Base-by-base conservation (phyloP, 176 grass and related monocot genomes). In the Carex pumila region DNA sequence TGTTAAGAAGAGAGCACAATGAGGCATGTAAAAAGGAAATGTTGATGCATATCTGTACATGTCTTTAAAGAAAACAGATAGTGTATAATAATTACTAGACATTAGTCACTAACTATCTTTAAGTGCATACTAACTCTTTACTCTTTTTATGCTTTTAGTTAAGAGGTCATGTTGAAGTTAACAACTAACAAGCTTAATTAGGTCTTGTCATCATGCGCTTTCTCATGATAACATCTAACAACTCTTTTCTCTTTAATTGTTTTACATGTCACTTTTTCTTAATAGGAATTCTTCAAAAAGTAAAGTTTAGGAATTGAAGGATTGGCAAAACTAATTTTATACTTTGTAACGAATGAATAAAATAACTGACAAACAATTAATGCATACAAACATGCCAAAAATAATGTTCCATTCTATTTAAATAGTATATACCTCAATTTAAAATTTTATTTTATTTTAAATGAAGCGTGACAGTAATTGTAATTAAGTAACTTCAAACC, bases 11-110 rank as follows among this genome's bases (percentile, higher is more conserved):
- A 45, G 50, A 81, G 79, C 18, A 81, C 1, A 53, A 8, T 82
- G 41, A 82, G 21, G 80, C 80, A 66, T 65, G 63, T 62, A 54
- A 82, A 82, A 49, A 22, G 14, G 32, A 81, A 81, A 62, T 41
- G n/a, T 21, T 82, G 61, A 82, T 82, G 34, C 79, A 81, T 81
- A 81, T 81, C 13, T 66, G 39, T 53, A 82, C 61, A 82, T 65
- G 15, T 67, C 25, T 39, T 83, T 83, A 50, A 12, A 55, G 62
- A 43, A 83, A 68, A 83, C 22, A 68, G 54, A 49, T 82, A 67
- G 72, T 83, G 19, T 52, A 64, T 81, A 81, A 60, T 62, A 62
- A 62, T 63, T 49, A 59, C 11, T 58, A 31, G 12, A 36, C 15
- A 19, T 64, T 61, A 64, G 39, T 22, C 9, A 36, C 13, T 73